Base-by-base conservation (phyloP, 2,329 filamentous ascomycete genomes). In the Ophiognomonia clavigignenti-juglandacearum region DNA sequence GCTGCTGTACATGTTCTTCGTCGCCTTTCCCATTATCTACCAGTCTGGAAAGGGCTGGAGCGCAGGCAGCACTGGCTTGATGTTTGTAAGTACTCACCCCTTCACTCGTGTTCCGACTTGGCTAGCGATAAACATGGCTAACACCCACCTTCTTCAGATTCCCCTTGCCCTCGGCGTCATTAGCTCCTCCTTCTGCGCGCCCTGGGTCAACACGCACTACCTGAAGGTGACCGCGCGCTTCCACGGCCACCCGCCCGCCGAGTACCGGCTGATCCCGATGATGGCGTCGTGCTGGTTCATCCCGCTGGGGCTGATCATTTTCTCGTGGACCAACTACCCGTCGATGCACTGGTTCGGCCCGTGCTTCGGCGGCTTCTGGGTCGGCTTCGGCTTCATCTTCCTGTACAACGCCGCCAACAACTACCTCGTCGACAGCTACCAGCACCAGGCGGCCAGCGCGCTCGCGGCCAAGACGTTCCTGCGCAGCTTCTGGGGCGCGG, bases 331-430 rank as follows among this genome's bases (percentile, higher is more conserved):
- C 0, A 87, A 83, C 0, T 90, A 88, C 63, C 61, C 74, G 2
- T 54, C 67, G 0, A 60, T 91, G 1, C 77, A 74, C 54, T 92
- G 86, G 85, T 74, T 80, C 11, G 88, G 86, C 0, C 87, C 88
- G 0, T 75, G 76, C 8, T 73, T 91, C 51, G 86, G 83, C 44
- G 86, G 86, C 27, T 77, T 82, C 61, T 78, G 80, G 11, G 81
- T 91, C 44, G 86, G 86, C 10, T 89, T 90, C 58, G 86, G 86
- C 50, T 88, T 90, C 69, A 88, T 90, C 64, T 89, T 90, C 71
- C 71, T 91, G 20, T 91, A 90, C 72, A 90, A 90, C 69, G 75
- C 84, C 9, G 82, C 83, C 57, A 87, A 86, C 65, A 86, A 86
- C 69, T 87, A 87, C 67, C 75, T 86, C 23, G 77, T 80, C 61